Conservation (phyloP, 768 basidiomycete species). For the Gautieria morchelliformis region DNA sequence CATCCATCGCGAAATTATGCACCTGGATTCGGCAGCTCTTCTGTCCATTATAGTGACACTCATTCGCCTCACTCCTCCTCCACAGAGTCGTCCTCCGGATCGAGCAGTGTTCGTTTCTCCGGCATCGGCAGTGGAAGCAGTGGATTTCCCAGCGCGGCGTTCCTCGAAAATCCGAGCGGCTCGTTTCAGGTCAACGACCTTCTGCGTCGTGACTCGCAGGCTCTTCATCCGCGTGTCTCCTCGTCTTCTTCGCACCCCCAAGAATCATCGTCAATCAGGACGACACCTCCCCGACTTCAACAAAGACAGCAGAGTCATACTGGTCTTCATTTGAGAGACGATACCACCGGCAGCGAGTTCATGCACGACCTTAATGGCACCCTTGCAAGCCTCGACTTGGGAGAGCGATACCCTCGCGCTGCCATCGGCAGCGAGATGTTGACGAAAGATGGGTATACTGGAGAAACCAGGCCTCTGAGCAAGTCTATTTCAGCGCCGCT, state of each 20-base stretch:
- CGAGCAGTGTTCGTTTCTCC: constrained; percentile 38
- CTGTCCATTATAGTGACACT: constrained; percentile 21
- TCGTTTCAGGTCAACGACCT: constrained; percentile 31
- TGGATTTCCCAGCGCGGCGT: constrained; percentile 14
- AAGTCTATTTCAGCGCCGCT: constrained; percentile 6
- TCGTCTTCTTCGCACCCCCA: background rate
- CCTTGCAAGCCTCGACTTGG: constrained; percentile 65
- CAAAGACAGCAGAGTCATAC: background rate
- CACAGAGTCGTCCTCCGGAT: constrained; percentile 4
- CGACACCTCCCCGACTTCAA: constrained; percentile 1
- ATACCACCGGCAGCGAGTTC: constrained; percentile 35
- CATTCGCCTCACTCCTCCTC: constrained; percentile 32
- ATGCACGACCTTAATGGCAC: constrained; percentile 70
- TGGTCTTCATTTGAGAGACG: constrained; percentile 35
- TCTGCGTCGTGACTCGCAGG: constrained; percentile 31
- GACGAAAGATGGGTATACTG: background rate
- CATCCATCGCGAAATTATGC: constrained; percentile 41
- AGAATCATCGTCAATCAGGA: background rate
- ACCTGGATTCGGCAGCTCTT: constrained; percentile 33
- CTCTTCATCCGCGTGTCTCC: constrained; percentile 16
- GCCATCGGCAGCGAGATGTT: background rate
- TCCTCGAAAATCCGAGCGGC: constrained; percentile 33
- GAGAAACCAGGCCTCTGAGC: constrained; percentile 1
- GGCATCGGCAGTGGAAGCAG: constrained; percentile 24
- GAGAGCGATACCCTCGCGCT: background rate